phyloP scores from a whole-genome alignment of 352 stramenopile species.

The Aphanomyces invadans region DNA sequence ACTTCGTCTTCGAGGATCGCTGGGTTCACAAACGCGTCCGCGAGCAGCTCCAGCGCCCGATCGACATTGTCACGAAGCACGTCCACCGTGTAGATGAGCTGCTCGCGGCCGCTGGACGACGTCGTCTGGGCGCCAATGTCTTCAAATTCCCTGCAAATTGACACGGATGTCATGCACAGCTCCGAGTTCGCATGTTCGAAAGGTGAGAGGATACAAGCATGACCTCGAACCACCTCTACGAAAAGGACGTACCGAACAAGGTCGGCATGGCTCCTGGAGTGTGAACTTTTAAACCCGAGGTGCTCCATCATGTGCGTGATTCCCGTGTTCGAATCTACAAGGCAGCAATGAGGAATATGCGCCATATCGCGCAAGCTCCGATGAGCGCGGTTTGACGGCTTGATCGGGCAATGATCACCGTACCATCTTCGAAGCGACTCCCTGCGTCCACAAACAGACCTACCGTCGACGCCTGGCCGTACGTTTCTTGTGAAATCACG shows the following conservation, averaged over 20 bases:
- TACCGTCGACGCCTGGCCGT: constrained; percentile 91
- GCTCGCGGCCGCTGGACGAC: constrained; percentile 87
- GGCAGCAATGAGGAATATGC: not conserved
- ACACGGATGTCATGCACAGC: too few relatives aligned
- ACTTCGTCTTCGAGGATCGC: constrained; percentile 80
- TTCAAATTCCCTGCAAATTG: constrained; percentile 79
- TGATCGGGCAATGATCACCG: too few relatives aligned
- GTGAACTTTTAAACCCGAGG: constrained; percentile 93
- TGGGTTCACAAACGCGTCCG: constrained; percentile 80
- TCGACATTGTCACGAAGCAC: constrained; percentile 91
- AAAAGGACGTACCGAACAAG: constrained; percentile 44
- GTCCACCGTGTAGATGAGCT: constrained; percentile 97
- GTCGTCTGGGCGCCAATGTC: constrained; percentile 89
- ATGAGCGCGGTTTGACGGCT: too few relatives aligned
- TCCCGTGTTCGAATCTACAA: constrained; percentile 56
- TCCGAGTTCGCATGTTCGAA: too few relatives aligned
- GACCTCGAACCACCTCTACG: too few relatives aligned
- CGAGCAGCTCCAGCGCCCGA: constrained; percentile 84
- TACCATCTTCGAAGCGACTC: constrained; percentile 71
- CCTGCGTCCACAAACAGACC: constrained; percentile 91
- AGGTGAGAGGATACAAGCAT: too few relatives aligned
- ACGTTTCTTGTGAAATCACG: constrained; percentile 95
- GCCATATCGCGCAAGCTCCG: too few relatives aligned
- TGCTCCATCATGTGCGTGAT: constrained; percentile 93
- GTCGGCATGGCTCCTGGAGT: constrained; percentile 69